phyloP scores from a whole-genome alignment of 73 alveolate species.

The Paramecium sexaurelia region DNA sequence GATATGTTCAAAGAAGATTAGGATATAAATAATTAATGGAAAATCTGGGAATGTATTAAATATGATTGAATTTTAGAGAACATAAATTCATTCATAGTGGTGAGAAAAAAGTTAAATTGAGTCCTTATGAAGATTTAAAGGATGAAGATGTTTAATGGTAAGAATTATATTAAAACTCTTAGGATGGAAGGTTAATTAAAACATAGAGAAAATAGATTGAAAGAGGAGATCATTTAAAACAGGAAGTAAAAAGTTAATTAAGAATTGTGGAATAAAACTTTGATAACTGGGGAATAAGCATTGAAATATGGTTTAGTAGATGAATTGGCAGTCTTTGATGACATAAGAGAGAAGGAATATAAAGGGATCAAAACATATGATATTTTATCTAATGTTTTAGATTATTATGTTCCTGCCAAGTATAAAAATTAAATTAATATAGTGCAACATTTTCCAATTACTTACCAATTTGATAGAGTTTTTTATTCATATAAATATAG shows the following conservation, averaged over 20 bases:
- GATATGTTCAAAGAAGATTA: slow-evolving; percentile 25
- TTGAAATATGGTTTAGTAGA: neutral
- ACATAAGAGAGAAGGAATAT: neutral
- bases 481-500: neutral
- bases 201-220: slow-evolving; percentile 15
- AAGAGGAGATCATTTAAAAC: neutral
- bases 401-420: slow-evolving; percentile 39
- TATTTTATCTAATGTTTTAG: neutral
- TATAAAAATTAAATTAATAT: neutral
- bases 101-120: slow-evolving; percentile 27
- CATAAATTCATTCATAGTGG: neutral
- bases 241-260: neutral
- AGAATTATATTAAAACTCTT: neutral
- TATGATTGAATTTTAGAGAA: neutral
- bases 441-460: slow-evolving; percentile 12
- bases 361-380: slow-evolving; percentile 22
- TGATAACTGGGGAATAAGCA: neutral
- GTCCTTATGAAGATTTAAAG: slow-evolving; percentile 34
- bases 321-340: neutral
- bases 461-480: neutral
- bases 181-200: neutral
- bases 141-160: slow-evolving; percentile 34
- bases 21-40: slow-evolving; percentile 29
- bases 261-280: neutral
- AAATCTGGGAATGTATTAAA: neutral